These are phyloP conservation scores for Astrephomene gubernaculifera DNA, from an alignment of 139 green algal species.

Conservation along the genomic window DNA sequence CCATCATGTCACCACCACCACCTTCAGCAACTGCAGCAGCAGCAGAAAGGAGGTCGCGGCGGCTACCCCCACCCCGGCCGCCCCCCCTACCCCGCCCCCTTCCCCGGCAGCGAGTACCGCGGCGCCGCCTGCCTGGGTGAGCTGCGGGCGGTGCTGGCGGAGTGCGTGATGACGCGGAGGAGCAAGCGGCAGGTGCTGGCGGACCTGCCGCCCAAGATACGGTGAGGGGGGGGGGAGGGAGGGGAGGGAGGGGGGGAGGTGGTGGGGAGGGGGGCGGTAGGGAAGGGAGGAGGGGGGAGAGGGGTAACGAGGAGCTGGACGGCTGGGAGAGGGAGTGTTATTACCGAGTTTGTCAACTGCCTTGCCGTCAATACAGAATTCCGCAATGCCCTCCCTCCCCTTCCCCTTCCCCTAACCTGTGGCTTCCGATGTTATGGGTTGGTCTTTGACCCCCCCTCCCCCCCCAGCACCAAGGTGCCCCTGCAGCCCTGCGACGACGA, in stretches of 20 bases:
- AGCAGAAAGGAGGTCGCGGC: background rate
- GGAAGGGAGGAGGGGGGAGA: too few species aligned
- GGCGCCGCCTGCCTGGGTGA: constrained; percentile 21
- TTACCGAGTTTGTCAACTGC: too few species aligned
- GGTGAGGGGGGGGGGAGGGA: constrained; percentile 6
- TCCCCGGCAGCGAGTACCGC: constrained; percentile 4
- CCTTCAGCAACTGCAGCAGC: constrained; percentile 1
- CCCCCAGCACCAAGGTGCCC: background rate
- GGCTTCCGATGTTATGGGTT: too few species aligned
- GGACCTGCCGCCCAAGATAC: constrained; percentile 61
- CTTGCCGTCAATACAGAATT: too few species aligned
- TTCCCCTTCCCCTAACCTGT: background rate
- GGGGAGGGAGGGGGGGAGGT: background rate
- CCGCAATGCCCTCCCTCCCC: background rate
- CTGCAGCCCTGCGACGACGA: constrained; percentile 12
- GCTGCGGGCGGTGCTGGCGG: constrained; percentile 48
- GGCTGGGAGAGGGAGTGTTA: too few species aligned
- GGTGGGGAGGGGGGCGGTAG: too few species aligned
- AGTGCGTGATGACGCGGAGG: constrained; percentile 58
- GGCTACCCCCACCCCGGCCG: background rate
- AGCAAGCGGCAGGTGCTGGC: constrained; percentile 58
- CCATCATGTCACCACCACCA: too few species aligned
- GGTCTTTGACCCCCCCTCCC: background rate
- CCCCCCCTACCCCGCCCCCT: background rate
- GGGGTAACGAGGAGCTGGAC: too few species aligned